A percentile compares a stretch with the other conserved stretches of the same genome.
phyloP scores from a whole-genome alignment of 371 early-diverging fungal species.

The Gilbertella persicaria region DNA sequence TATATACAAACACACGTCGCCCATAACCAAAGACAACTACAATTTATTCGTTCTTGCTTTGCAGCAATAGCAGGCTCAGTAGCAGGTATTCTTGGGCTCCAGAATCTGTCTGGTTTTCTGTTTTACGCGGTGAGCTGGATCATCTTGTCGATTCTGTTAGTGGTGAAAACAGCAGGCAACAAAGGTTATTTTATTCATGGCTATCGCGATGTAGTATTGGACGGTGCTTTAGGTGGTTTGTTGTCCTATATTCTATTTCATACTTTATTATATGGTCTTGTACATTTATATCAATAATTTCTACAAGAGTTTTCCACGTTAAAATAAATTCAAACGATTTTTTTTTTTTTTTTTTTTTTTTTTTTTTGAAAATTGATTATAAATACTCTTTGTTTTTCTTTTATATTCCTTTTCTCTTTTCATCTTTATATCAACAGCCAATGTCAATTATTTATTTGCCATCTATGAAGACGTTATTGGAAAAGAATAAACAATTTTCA shows the following conservation, averaged over 20 bases:
- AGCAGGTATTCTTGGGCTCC: constrained; percentile 78
- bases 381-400: not conserved
- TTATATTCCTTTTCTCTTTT: not conserved
- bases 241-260: constrained; percentile 81
- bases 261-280: constrained; percentile 82
- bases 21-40: constrained; percentile 69
- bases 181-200: constrained; percentile 49
- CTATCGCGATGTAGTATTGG: constrained; percentile 56
- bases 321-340: not conserved
- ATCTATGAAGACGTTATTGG: not conserved
- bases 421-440: not conserved
- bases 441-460: not conserved
- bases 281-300: constrained; percentile 79
- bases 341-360: not conserved
- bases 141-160: constrained; percentile 53
- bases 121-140: constrained; percentile 72
- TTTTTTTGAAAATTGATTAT: not conserved
- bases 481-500: constrained; percentile 13
- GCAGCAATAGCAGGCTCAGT: constrained; percentile 78
- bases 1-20: constrained; percentile 60
- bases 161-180: constrained; percentile 37
- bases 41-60: constrained; percentile 74
- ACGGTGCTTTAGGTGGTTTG: constrained; percentile 73
- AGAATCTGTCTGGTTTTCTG: constrained; percentile 70
- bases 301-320: no score